Conservation (phyloP, 177 flowering plant genomes). For the Vitis hybrid region DNA sequence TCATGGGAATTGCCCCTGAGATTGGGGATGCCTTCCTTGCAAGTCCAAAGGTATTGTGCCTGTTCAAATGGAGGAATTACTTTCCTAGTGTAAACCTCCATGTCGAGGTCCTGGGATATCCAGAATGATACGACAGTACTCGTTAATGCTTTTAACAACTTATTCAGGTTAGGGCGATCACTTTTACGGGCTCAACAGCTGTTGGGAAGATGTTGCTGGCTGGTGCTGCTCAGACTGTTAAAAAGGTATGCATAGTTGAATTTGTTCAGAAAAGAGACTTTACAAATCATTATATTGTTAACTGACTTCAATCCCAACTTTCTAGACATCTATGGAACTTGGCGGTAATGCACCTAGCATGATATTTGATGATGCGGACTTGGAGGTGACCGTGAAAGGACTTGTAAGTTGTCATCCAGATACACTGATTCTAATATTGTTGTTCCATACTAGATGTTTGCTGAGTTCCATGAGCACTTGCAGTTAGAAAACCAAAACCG, state of each 20-base stretch:
- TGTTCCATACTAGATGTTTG: background rate
- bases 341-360: constrained; percentile 99
- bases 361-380: constrained; percentile 93
- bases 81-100: no score
- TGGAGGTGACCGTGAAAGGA: constrained; percentile 96
- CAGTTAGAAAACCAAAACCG: no score
- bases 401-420: constrained; percentile 49
- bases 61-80: background rate
- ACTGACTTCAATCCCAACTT: background rate
- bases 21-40: constrained; percentile 87
- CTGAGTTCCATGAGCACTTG: no score
- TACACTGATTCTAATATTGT: background rate
- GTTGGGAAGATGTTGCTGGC: constrained; percentile 98
- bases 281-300: background rate
- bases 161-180: constrained; percentile 83
- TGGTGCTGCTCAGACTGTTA: constrained; percentile 87
- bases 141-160: background rate
- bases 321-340: constrained; percentile 90
- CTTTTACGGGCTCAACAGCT: constrained; percentile 98
- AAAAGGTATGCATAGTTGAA: constrained; percentile 52
- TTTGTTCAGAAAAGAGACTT: background rate
- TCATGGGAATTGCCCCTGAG: constrained; percentile 90
- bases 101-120: background rate
- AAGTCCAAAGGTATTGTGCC: constrained; percentile 62
- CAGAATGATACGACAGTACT: background rate